These are phyloP conservation scores for Venturia asperata DNA, from an alignment of 2,329 filamentous ascomycete species.

Conservation along the genomic window DNA sequence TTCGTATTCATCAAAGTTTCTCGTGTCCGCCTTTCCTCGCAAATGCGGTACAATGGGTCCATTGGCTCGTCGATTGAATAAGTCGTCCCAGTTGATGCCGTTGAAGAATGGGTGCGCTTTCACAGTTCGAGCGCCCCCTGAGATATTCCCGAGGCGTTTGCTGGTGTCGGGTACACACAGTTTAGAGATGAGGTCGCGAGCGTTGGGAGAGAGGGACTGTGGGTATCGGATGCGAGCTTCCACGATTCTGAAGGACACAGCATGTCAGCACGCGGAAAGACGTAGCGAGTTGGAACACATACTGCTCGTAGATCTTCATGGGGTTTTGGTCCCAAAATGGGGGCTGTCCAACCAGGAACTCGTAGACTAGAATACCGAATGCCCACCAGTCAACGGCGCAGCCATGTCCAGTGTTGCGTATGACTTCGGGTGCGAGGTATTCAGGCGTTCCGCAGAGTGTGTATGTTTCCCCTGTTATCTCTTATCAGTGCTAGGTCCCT, in stretches of 20 bases:
- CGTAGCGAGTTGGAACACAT: slow-evolving; percentile 21
- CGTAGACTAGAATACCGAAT: slow-evolving; percentile 74
- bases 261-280: neutral
- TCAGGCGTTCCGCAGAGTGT: slow-evolving; percentile 79
- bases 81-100: slow-evolving; percentile 65
- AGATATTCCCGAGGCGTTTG: slow-evolving; percentile 69
- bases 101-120: slow-evolving; percentile 72
- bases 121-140: slow-evolving; percentile 63
- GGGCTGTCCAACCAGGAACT: slow-evolving; percentile 77
- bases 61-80: slow-evolving; percentile 55
- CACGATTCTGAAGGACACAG: slow-evolving; percentile 54
- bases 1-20: slow-evolving; percentile 77
- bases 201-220: slow-evolving; percentile 57
- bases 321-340: slow-evolving; percentile 84
- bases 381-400: slow-evolving; percentile 83
- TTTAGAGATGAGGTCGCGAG: slow-evolving; percentile 66
- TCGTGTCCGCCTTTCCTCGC: slow-evolving; percentile 63
- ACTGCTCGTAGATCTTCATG: slow-evolving; percentile 75
- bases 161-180: slow-evolving; percentile 75
- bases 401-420: slow-evolving; percentile 70
- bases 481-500: neutral
- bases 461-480: slow-evolving; percentile 58
- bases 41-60: slow-evolving; percentile 73
- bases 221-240: slow-evolving; percentile 72
- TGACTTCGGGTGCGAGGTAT: slow-evolving; percentile 78